Evolutionary conservation across 1,139 yeast genomes (phyloP), one percentile per base, ranked within the genome.

Genomic region (Pneumocystis carinii): DNA sequence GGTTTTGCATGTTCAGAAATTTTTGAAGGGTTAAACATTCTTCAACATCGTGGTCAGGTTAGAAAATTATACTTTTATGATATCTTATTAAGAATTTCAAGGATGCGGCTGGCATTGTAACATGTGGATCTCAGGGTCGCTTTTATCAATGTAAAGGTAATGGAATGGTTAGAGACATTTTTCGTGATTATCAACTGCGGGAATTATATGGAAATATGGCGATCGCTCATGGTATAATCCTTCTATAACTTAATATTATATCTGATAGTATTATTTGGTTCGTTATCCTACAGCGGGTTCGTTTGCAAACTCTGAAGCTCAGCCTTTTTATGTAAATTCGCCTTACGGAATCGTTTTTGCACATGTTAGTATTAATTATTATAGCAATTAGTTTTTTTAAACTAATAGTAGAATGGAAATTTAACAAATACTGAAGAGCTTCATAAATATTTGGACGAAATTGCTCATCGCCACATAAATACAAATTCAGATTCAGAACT

Each of bases 281-380:
- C 82, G 99, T 71, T 92, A 92, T 72, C 99, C 99, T 61, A 92
- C 99, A 42, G 97, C 98, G 53, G 98, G 99, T n/a, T 87, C 96
- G 8, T 84, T 89, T 70, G 94, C 97, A 63, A 92, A 90, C 66
- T 85, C 95, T 66, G 99, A 92, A 76, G 98, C 99, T 3, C 99
- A 92, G 77, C 99, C 99, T 5, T 94, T 92, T 72, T 92, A 94
- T 72, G 99, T 92, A 68, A 92, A 92, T 77, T 85, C 96, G 60
- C 98, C 98, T 3, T 92, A 90, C 71, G 98, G 98, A 64, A 85
- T 92, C 67, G 82, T 87, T 59, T 74, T 94, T 74, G 83, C 94
- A 65, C 98, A 92, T 75, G 67, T 66, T 60, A 24, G 66, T 39
- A 14, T n/a, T 10, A 14, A 29, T 57, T 12, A 29, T 29, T 35